Evolutionary conservation across 352 stramenopile species (phyloP), one percentile per base, ranked within the genome.

Genomic region (Phytophthora megakarya): DNA sequence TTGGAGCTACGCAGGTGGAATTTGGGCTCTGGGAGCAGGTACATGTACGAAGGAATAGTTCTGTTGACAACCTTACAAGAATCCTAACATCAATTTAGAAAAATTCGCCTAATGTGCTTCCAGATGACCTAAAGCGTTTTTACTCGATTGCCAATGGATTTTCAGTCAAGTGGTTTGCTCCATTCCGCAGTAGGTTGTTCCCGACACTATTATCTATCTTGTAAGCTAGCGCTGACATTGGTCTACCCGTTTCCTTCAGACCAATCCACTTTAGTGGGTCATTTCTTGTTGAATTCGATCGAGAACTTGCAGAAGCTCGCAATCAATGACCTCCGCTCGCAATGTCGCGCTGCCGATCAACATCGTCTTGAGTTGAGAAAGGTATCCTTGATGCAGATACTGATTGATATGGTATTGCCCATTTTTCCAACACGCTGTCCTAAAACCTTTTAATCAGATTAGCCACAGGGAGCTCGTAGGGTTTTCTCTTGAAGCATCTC

Each of bases 1-100:
- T 79, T n/a, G 81, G 80, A 3, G 74, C 81, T 22, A 76, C 72
- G 9, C 60, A 43, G n/a, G 56, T 82, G 30, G 82, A 92, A 48
- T 38, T 91, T 42, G 54, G 47, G 1, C 53, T 88, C 12, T 93
- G 85, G 85, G 83, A 93, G 42, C 81, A 90, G 65, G 80, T 90
- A 51, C 23, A 89, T 62, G 80, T 89, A 52, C 23, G 30, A 61
- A n/a, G 9, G 9, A 49, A 49, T 47, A 22, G 1, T 46, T 19
- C 23, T 12, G n/a, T 22, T 60, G 13, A 45, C 9, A 19, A 53
- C 12, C 16, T 26, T 23, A n/a, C 28, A 52, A 8, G 21, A 33
- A 40, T 38, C 18, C 21, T 35, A 13, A 48, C 7, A 12, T 35
- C 45, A 7, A 3, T 30, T 30, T 37, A 91, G 71, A 88, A 89